Percentiles rank a stretch among this genome's conserved stretches.
These are phyloP conservation scores for Cornus controversa DNA, from an alignment of 148 eudicot species.

Conservation along the genomic window DNA sequence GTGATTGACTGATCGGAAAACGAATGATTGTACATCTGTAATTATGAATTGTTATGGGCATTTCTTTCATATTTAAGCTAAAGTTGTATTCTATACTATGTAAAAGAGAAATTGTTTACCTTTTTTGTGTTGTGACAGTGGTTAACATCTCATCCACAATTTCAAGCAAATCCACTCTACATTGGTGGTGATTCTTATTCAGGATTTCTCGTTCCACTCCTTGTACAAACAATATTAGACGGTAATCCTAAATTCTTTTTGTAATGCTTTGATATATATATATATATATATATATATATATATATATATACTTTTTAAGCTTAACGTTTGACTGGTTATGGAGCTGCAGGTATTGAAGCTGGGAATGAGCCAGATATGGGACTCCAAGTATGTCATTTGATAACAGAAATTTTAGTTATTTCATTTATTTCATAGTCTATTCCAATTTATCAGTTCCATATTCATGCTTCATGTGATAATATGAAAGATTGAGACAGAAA, in stretches of 20 bases:
- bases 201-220: slow-evolving; percentile 27
- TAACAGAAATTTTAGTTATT: not conserved
- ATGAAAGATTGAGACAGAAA: too few relatives aligned
- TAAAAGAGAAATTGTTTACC: not conserved
- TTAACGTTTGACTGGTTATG: not conserved
- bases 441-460: not conserved
- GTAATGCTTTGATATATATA: too few relatives aligned
- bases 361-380: not conserved
- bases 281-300: too few relatives aligned
- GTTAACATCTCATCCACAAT: slow-evolving; percentile 19
- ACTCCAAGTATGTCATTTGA: not conserved
- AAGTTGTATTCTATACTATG: not conserved
- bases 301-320: too few relatives aligned
- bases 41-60: too few relatives aligned
- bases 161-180: slow-evolving; percentile 21
- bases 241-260: too few relatives aligned
- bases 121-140: slow-evolving; percentile 14
- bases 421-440: not conserved
- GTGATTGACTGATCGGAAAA: too few relatives aligned
- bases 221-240: slow-evolving; percentile 21
- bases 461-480: not conserved
- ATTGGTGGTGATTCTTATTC: slow-evolving; percentile 31
- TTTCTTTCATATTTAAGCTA: too few relatives aligned
- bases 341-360: not conserved
- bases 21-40: too few relatives aligned